Evolutionary conservation across 2,329 filamentous ascomycete genomes (phyloP).

Genomic region (Thielaviopsis euricoi): DNA sequence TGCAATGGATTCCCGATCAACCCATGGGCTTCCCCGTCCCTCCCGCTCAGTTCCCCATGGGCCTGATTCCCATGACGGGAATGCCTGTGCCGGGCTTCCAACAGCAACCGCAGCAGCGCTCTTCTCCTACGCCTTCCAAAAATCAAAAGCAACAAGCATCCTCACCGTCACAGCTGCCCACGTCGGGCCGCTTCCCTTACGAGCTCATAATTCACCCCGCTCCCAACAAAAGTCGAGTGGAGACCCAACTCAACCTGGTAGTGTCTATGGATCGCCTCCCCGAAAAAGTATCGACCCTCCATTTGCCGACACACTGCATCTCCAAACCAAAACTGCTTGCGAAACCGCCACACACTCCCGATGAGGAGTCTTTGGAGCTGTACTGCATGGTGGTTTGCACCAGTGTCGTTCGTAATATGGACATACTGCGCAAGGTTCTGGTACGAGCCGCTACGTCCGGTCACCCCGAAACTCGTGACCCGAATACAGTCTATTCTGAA

Average conservation of each 20-base stretch:
- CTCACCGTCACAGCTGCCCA: background rate
- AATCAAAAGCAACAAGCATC: slow-evolving; percentile 1
- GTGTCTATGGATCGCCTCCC: slow-evolving; percentile 65
- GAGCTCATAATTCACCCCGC: slow-evolving; percentile 11
- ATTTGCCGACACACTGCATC: slow-evolving; percentile 78
- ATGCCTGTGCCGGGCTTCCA: background rate
- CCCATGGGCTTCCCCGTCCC: slow-evolving; percentile 2
- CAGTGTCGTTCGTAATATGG: slow-evolving; percentile 68
- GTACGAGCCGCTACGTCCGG: slow-evolving; percentile 29
- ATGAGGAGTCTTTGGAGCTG: slow-evolving; percentile 62
- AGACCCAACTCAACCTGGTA: slow-evolving; percentile 87
- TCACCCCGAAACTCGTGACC: slow-evolving; percentile 18
- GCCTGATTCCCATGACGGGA: slow-evolving; percentile 4
- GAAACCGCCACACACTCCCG: slow-evolving; percentile 48
- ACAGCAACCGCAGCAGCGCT: background rate
- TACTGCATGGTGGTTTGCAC: slow-evolving; percentile 76
- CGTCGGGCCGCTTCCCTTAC: slow-evolving; percentile 5
- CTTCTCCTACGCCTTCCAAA: background rate
- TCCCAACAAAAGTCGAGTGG: slow-evolving; percentile 42
- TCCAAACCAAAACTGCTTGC: slow-evolving; percentile 84
- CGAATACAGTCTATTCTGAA: slow-evolving; percentile 21
- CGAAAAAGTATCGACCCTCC: slow-evolving; percentile 58
- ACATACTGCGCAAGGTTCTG: slow-evolving; percentile 52
- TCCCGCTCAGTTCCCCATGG: slow-evolving; percentile 5
- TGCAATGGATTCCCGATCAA: slow-evolving; percentile 8